Evolutionary conservation across 129 eudicot genomes (phyloP), one percentile per base, ranked within the genome.

Genomic region (Artemisia argyi): DNA sequence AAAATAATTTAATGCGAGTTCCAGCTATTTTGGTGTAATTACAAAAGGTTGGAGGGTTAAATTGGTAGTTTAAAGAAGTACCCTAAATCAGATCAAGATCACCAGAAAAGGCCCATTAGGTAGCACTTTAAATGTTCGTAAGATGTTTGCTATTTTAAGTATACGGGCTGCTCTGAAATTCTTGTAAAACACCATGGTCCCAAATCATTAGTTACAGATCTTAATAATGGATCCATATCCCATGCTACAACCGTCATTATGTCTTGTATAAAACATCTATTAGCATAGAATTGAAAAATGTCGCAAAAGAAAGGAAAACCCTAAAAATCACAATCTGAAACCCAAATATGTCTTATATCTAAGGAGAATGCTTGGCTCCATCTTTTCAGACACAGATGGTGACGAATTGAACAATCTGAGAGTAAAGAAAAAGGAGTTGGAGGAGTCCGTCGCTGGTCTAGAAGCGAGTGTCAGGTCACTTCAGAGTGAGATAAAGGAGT

Each of bases 301-400:
- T 7, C 6, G 0, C 46, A 39, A 39, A 39, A 39, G 10, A 39
- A 39, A 39, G 46, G 9, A 54, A 57, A 71, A 14, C 11, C 20
- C 13, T 13, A 20, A 42, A 55, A 70, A 55, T 30, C 35, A 58
- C 8, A 17, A 1, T 11, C 59, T 44, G 61, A 44, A 32, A 42
- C 49, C 24, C 39, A 7, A 6, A 14, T 73, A n/a, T 71, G 15
- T 3, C 18, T 7, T 49, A 17, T 35, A 14, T 70, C 24, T 70
- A 57, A 69, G 63, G 63, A 53, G 74, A 54, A 53, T 32, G 35
- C 15, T 32, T 66, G 58, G 24, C 32, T 71, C 28, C 14, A 28
- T 76, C 42, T 74, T 65, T 59, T 52, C 82, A 93, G 98, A 79
- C 79, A 68, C 83, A 17, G 99, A 90, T 81, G 84, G 70, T 52